A percentile compares a stretch with the other conserved stretches of the same genome.
These are phyloP conservation scores for Ambrosiella cleistominuta DNA, from an alignment of 2,329 filamentous ascomycete genomes.

Conservation along the genomic window DNA sequence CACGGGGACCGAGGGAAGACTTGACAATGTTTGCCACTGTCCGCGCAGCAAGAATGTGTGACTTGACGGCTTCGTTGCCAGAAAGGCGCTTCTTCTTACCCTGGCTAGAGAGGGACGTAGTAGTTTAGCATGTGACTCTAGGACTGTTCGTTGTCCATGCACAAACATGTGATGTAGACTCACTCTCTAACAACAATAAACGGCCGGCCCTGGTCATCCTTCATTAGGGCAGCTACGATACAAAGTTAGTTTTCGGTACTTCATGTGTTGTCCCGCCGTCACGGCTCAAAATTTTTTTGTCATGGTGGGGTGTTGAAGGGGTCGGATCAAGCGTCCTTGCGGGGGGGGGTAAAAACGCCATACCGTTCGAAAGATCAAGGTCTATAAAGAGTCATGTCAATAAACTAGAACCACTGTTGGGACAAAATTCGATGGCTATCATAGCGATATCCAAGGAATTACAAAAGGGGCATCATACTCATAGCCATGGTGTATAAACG, in stretches of 20 bases:
- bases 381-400: slow-evolving; percentile 30
- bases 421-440: not conserved
- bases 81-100: slow-evolving; percentile 95
- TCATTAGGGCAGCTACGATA: slow-evolving; percentile 52
- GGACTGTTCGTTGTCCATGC: not conserved
- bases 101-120: slow-evolving; percentile 40
- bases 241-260: slow-evolving; percentile 7
- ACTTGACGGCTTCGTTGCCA: slow-evolving; percentile 93
- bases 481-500: slow-evolving; percentile 21
- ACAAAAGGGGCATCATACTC: slow-evolving; percentile 19
- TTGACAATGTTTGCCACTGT: slow-evolving; percentile 96
- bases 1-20: slow-evolving; percentile 85
- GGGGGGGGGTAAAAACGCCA: slow-evolving; percentile 13
- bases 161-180: slow-evolving; percentile 22
- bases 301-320: not conserved
- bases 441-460: not conserved
- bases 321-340: not conserved
- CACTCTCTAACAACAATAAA: slow-evolving; percentile 98
- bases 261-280: slow-evolving; percentile 10
- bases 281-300: not conserved
- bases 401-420: not conserved
- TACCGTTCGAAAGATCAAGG: slow-evolving; percentile 73
- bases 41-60: slow-evolving; percentile 89
- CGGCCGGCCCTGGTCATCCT: slow-evolving; percentile 91
- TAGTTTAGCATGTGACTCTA: slow-evolving; percentile 15